Base-by-base conservation (phyloP, 768 basidiomycete genomes). In the Chalciporus piperatus region DNA sequence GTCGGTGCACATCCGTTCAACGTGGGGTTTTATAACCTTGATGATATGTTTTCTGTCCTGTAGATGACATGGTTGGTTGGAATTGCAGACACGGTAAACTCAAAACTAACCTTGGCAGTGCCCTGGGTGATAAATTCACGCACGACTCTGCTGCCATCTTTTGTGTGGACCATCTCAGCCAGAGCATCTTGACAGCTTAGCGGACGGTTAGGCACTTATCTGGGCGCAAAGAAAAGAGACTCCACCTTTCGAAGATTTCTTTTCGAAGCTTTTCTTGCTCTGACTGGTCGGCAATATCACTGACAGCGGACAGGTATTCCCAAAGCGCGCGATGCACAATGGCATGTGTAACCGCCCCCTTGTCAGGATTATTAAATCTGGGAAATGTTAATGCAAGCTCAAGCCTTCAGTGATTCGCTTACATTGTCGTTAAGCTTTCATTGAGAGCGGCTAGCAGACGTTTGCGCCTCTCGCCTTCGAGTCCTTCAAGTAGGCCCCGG, bases 111-210 rank as follows among this genome's bases (percentile, higher is more conserved):
- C 74, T 97, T 98, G 4, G 94, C 92, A 12, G 79, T 82, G 5
- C 92, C 92, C 40, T 79, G 77, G 0, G 86, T 90, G 33, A 96
- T 76, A 66, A 97, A 89, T 55, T 93, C 86, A 39, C 94, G 83
- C 3, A 89, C 92, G 23, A 81, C 84, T 19, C 89, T 83, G 52
- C 91, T 90, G 17, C 94, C 94, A 59, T 96, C 90, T 63, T 83
- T 92, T 14, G 94, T 98, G 62, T 98, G 94, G 0, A 94, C 91
- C 79, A 96, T 89, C 64, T 97, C 94, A 0, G 93, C 86, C 7
- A 96, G 74, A 17, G 87, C 78, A 38, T 96, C 93, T 56, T 91
- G 84, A 59, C 88, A 89, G 45, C 89, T 92, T 27, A 32, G 55
- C 28, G 35, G 28, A 41, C 14, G 0, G 19, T 59, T 11, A 63